These are phyloP conservation scores for Alternaria arborescens DNA, from an alignment of 2,329 filamentous ascomycete species.

Conservation along the genomic window DNA sequence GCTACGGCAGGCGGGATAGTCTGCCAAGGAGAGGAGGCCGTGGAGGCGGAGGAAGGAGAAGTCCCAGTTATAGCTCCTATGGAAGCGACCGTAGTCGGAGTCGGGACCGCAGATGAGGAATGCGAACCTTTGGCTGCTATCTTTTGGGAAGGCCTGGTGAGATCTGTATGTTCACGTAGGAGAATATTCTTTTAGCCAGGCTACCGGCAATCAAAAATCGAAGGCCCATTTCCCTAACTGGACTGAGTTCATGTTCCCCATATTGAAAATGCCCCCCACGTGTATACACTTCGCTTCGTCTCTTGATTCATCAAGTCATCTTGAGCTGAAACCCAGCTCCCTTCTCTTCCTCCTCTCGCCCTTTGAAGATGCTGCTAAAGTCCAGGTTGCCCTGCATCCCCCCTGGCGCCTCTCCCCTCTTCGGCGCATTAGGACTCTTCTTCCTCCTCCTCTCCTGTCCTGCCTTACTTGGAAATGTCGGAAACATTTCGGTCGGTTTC, in stretches of 20 bases:
- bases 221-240: not conserved
- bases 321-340: slow-evolving; percentile 58
- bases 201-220: not conserved
- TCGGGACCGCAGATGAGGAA: slow-evolving; percentile 37
- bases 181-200: not conserved
- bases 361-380: slow-evolving; percentile 61
- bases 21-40: slow-evolving; percentile 26
- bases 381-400: slow-evolving; percentile 57
- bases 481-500: slow-evolving; percentile 91
- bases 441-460: slow-evolving; percentile 83
- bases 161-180: not conserved
- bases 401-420: slow-evolving; percentile 68
- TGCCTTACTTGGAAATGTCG: slow-evolving; percentile 95
- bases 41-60: slow-evolving; percentile 56
- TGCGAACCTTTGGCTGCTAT: not conserved
- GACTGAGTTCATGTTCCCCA: not conserved
- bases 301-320: slow-evolving; percentile 32
- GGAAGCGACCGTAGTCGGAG: slow-evolving; percentile 64
- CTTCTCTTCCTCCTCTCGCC: slow-evolving; percentile 56
- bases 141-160: not conserved
- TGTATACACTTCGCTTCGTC: not conserved
- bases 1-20: slow-evolving; percentile 23
- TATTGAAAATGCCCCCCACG: not conserved
- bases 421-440: slow-evolving; percentile 82
- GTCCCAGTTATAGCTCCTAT: slow-evolving; percentile 70